A percentile compares a stretch with the other conserved stretches of the same genome.
Evolutionary conservation across 495 filamentous ascomycete genomes (phyloP).

Genomic region (Delitschia confertaspora): DNA sequence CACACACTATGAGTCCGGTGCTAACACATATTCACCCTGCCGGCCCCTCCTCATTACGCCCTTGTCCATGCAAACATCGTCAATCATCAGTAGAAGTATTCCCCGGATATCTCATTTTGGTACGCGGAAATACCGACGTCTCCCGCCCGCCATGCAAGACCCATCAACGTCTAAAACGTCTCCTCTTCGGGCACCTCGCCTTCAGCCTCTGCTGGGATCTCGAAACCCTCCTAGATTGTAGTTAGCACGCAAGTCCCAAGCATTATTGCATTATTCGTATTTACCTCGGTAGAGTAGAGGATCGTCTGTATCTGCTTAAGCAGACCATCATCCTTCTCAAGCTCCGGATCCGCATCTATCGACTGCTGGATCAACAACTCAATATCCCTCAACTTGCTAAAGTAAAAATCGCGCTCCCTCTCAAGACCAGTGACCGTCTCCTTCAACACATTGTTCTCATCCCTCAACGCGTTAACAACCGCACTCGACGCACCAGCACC

Average conservation of each 20-base stretch:
- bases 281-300: conserved; percentile 92
- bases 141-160: conserved; percentile 2
- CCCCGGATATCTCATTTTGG: no score
- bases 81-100: no score
- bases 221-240: conserved; percentile 68
- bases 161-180: conserved; percentile 50
- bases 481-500: conserved; percentile 39
- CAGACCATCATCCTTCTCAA: conserved; percentile 86
- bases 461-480: conserved; percentile 56
- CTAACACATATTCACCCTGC: no score
- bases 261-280: no score
- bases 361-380: conserved; percentile 87
- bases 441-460: conserved; percentile 66
- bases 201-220: conserved; percentile 66
- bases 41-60: no score
- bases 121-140: no score
- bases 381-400: conserved; percentile 94
- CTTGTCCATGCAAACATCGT: no score
- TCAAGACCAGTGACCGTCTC: conserved; percentile 40
- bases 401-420: conserved; percentile 92
- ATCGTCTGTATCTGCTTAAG: conserved; percentile 93
- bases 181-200: conserved; percentile 51
- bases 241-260: no score
- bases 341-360: conserved; percentile 78
- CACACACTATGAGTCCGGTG: no score